A percentile compares a stretch with the other conserved stretches of the same genome.
phyloP scores from a whole-genome alignment of 768 basidiomycete genomes.

The Agaricus sinodeliciosus region DNA sequence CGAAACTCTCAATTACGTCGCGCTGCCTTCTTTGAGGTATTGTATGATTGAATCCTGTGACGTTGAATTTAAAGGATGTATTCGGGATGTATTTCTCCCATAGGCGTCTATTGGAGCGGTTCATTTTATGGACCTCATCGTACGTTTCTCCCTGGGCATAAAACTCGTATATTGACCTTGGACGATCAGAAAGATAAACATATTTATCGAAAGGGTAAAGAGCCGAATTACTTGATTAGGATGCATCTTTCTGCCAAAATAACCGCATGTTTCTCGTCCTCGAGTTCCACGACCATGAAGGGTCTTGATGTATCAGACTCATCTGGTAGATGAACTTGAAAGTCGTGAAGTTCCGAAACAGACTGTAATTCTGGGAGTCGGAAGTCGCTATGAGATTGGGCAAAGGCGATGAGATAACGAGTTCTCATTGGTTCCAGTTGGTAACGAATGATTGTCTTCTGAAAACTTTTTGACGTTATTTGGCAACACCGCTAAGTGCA shows the following conservation, averaged over 20 bases:
- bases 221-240: constrained; percentile 59
- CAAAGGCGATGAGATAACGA: constrained; percentile 62
- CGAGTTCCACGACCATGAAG: constrained; percentile 67
- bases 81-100: constrained; percentile 58
- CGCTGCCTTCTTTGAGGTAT: constrained; percentile 62
- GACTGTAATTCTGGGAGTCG: constrained; percentile 79
- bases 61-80: constrained; percentile 76
- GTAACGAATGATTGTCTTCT: neutral
- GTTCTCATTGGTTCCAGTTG: constrained; percentile 18
- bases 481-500: neutral
- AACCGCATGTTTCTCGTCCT: constrained; percentile 65
- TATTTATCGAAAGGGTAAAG: neutral
- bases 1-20: constrained; percentile 70
- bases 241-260: constrained; percentile 75
- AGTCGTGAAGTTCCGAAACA: constrained; percentile 65
- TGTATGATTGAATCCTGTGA: constrained; percentile 69
- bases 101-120: constrained; percentile 31
- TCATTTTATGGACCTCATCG: constrained; percentile 57
- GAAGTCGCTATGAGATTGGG: constrained; percentile 77
- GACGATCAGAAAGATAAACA: neutral
- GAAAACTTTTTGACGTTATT: neutral
- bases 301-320: constrained; percentile 48
- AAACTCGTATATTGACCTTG: constrained; percentile 71
- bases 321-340: constrained; percentile 47
- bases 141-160: constrained; percentile 70